These are phyloP conservation scores for Scedosporium aurantiacum DNA, from an alignment of 2,329 filamentous ascomycete species.

Conservation along the genomic window DNA sequence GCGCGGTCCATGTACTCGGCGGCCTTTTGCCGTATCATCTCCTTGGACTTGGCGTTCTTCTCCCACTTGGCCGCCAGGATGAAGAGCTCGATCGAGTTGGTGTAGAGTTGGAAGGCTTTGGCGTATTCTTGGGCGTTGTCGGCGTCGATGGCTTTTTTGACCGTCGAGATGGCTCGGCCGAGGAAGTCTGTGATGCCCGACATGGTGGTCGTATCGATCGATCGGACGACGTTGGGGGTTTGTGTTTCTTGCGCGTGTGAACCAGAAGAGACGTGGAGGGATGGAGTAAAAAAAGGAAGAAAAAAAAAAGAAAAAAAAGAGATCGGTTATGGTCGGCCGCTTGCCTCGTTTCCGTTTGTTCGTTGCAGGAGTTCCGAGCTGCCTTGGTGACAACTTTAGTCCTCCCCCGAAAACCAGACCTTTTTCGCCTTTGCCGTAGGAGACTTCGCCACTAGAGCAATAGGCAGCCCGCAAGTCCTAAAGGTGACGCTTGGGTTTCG, in stretches of 20 bases:
- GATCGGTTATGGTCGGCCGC: too few relatives aligned
- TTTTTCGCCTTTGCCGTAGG: not conserved
- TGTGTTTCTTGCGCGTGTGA: not conserved
- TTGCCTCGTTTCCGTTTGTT: too few relatives aligned
- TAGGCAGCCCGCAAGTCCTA: not conserved
- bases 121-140: constrained; percentile 96
- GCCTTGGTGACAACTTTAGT: too few relatives aligned
- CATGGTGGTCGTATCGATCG: constrained; percentile 5
- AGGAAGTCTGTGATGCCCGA: constrained; percentile 67
- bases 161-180: constrained; percentile 88
- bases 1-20: constrained; percentile 97
- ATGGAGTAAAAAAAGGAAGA: too few relatives aligned
- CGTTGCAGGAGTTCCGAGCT: too few relatives aligned
- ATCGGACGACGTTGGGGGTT: not conserved
- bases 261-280: not conserved
- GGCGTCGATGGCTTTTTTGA: constrained; percentile 94
- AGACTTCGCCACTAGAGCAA: not conserved
- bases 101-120: constrained; percentile 93
- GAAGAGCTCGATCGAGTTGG: constrained; percentile 90
- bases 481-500: not conserved
- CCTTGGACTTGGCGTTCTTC: constrained; percentile 94
- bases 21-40: constrained; percentile 92
- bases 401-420: not conserved
- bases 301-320: too few relatives aligned
- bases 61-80: constrained; percentile 99